phyloP scores from a whole-genome alignment of 768 basidiomycete species.

The Tephrocybe rancida region DNA sequence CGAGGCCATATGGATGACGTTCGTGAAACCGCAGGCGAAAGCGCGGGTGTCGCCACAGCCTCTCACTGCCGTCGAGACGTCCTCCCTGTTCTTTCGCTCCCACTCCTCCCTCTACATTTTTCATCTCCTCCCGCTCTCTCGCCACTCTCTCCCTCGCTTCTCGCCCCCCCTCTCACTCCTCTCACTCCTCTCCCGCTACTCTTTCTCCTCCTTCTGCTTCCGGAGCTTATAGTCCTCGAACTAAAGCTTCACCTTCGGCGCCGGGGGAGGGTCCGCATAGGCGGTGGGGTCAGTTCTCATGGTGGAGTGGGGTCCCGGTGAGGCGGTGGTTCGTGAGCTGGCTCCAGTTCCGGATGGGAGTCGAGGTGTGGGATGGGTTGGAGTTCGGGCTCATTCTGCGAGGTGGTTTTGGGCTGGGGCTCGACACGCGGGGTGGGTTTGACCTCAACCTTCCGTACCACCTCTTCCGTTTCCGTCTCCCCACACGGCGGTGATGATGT shows the following conservation, averaged over 20 bases:
- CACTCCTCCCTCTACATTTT: constrained; percentile 47
- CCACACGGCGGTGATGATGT: neutral
- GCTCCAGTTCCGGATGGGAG: neutral
- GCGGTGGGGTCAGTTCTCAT: neutral
- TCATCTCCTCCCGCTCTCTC: neutral
- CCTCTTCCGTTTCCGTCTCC: no score
- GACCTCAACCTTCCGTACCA: no score
- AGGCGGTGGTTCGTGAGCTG: neutral
- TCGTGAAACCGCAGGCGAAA: no score
- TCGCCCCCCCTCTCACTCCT: constrained; percentile 29
- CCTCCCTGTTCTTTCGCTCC: constrained; percentile 38
- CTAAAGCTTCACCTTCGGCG: neutral
- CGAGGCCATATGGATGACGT: no score
- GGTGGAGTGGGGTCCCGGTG: neutral
- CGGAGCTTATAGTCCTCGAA: neutral
- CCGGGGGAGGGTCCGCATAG: neutral
- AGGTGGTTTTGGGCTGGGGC: no score
- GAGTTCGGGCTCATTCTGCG: no score
- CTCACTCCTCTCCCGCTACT: constrained; percentile 21
- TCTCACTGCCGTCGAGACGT: neutral
- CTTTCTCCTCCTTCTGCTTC: neutral
- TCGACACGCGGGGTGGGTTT: no score
- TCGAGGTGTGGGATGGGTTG: no score
- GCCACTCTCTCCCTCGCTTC: constrained; percentile 53
- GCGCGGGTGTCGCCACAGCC: no score